Base-by-base conservation (phyloP, 352 stramenopile species). In the Pythium chondricola region DNA sequence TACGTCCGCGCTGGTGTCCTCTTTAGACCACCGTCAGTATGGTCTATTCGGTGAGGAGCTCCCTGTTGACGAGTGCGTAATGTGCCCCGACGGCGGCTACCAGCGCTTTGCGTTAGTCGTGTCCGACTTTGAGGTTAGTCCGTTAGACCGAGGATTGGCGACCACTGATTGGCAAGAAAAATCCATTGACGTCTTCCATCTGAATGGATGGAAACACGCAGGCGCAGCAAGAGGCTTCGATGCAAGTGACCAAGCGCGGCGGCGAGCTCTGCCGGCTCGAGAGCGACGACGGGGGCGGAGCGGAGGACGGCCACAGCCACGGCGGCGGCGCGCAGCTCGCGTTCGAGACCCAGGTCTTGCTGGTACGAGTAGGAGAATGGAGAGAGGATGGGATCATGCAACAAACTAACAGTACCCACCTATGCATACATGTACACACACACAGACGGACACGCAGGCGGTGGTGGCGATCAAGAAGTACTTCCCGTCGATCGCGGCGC, bases 61-160 rank as follows among this genome's bases (percentile, higher is more conserved):
- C n/a, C 63, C 72, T 22, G 65, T 88, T 10, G 76, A 88, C 45
- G 71, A 68, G 68, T 83, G 56, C 46, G 56, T 54, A 7, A 35
- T 48, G 21, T 87, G 75, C 66, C 71, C 73, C 1, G 68, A 87
- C 56, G 75, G 75, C 56, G 75, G 75, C 6, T 87, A 83, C 56
- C 65, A 80, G 53, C 69, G 81, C 48, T 88, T 73, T 60, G 48
- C 59, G 6, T 46, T 88, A 36, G 83, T 70, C 36, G 52, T 88
- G 21, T 61, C 83, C 35, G 64, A 83, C 48, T 88, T 84, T 60
- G 58, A 61, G 25, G 67, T 76, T 35, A 10, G 52, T 43, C 6
- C 21, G 39, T n/a, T n/a, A n/a, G n/a, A 2, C 6, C 30, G 6
- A 27, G 18, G 18, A 36, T 11, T 32, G 22, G n/a, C 27, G 35